Conservation (phyloP, 1,284 basidiomycete species). For the Ceratobasidium sp. region DNA sequence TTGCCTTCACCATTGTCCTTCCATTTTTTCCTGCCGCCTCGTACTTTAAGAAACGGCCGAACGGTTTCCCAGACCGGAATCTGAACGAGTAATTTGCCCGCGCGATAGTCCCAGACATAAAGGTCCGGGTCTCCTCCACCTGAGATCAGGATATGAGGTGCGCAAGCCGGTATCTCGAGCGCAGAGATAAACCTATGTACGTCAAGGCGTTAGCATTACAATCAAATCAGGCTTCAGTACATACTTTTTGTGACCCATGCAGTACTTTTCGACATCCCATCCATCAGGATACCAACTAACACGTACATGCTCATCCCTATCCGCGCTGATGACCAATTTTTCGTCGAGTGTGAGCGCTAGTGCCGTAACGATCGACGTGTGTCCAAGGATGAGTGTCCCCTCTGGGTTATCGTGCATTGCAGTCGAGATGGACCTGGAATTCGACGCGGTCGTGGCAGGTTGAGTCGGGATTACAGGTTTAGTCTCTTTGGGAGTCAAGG, state of each 20-base stretch:
- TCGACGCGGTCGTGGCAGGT: background rate
- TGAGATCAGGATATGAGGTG: conserved; percentile 67
- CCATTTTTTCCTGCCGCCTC: conserved; percentile 52
- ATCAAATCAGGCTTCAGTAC: conserved; percentile 46
- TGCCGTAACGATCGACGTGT: conserved; percentile 81
- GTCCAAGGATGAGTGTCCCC: conserved; percentile 81
- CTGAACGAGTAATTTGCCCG: conserved; percentile 61
- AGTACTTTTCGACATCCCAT: conserved; percentile 82
- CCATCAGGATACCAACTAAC: conserved; percentile 89
- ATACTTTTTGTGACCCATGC: conserved; percentile 83
- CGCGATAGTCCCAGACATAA: conserved; percentile 82
- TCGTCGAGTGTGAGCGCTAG: conserved; percentile 73
- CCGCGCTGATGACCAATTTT: conserved; percentile 81
- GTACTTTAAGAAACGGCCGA: conserved; percentile 68
- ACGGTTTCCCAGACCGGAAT: conserved; percentile 64
- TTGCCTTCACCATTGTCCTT: conserved; percentile 50
- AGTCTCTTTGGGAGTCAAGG: conserved; percentile 45
- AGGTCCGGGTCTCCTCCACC: conserved; percentile 86
- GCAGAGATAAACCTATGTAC: conserved; percentile 79
- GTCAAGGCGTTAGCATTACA: background rate
- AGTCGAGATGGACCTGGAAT: conserved; percentile 47
- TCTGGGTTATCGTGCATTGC: conserved; percentile 77
- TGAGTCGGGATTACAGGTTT: conserved; percentile 43
- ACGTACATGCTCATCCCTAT: conserved; percentile 91
- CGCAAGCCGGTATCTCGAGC: conserved; percentile 68